Conservation (phyloP, 2,329 filamentous ascomycete species). For the Fusarium buxicola region DNA sequence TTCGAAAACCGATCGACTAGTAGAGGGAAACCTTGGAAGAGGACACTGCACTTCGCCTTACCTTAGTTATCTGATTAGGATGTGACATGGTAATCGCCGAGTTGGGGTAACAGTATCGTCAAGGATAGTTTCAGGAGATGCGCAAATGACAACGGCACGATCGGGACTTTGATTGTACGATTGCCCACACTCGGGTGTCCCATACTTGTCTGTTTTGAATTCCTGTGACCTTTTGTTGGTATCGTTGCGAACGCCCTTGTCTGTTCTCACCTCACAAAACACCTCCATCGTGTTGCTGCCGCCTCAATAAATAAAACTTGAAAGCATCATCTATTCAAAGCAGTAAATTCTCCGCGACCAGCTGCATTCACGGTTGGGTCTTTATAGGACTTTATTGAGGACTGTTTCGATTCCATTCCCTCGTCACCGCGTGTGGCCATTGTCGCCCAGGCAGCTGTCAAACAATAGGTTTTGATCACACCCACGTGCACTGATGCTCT, state of each 20-base stretch:
- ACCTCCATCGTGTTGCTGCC: no score
- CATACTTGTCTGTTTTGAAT: not conserved
- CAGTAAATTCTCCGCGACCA: no score
- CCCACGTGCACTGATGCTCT: not conserved
- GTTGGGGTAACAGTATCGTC: conserved; percentile 27
- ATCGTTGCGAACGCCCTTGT: no score
- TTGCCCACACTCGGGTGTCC: not conserved
- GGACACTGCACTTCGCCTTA: not conserved
- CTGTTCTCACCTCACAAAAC: no score
- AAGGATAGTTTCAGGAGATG: conserved; percentile 11
- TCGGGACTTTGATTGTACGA: not conserved
- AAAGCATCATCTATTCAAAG: no score
- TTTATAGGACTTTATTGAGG: not conserved
- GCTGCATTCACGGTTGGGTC: no score
- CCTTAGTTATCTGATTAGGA: conserved; percentile 35
- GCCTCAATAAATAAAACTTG: no score
- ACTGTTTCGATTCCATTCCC: not conserved
- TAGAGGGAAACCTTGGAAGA: not conserved
- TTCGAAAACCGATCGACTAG: not conserved
- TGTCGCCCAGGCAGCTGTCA: conserved; percentile 16
- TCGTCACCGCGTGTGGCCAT: conserved; percentile 15
- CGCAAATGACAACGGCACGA: conserved; percentile 2
- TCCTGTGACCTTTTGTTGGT: not conserved
- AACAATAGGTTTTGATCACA: conserved; percentile 18
- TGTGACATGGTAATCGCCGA: conserved; percentile 17